phyloP scores from a whole-genome alignment of 75 land plant genomes.

The Isoetes taiwanensis region DNA sequence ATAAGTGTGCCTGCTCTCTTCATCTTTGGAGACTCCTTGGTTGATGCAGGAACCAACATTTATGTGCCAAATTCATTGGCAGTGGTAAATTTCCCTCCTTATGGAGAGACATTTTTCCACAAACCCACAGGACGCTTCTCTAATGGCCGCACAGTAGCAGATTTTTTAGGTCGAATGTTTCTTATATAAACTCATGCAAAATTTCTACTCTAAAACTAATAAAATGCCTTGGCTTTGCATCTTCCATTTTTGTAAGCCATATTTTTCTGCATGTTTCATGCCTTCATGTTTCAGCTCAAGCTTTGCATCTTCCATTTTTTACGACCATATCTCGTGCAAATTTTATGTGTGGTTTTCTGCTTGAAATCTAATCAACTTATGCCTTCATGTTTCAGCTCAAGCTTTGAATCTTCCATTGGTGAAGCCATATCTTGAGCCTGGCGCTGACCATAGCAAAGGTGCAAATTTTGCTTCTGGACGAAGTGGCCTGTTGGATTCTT shows the following conservation, averaged over 20 bases:
- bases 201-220: background rate
- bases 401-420: background rate
- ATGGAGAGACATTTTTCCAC: background rate
- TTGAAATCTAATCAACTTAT: too few relatives aligned
- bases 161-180: background rate
- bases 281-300: background rate
- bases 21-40: background rate
- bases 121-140: background rate
- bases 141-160: background rate
- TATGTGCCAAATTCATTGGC: background rate
- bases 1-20: background rate
- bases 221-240: too few relatives aligned
- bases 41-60: background rate
- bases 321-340: background rate
- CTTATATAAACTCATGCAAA: background rate
- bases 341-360: background rate
- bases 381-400: background rate
- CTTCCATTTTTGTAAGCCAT: background rate
- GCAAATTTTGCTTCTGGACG: slow-evolving; percentile 4
- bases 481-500: background rate
- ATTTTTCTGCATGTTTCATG: background rate
- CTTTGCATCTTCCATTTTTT: too few relatives aligned
- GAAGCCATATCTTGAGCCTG: background rate
- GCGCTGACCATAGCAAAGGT: background rate
- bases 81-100: background rate